Base-by-base conservation (phyloP, 805 yeast genomes). In the Scheffersomyces amazonensis region DNA sequence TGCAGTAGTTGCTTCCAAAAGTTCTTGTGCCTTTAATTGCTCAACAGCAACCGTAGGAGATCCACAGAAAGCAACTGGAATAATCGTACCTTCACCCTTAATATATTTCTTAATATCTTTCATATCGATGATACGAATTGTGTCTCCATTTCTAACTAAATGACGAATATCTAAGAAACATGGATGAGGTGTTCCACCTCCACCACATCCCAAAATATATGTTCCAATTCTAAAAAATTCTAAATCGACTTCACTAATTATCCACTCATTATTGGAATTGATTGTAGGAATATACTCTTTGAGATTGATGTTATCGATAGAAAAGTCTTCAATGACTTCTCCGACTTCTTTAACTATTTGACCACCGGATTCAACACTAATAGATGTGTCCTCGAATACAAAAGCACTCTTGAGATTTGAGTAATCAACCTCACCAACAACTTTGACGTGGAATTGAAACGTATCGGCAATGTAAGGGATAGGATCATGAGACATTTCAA, bases 191-290 rank as follows among this genome's bases (percentile, higher is more conserved):
- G 62, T 62, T 25, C 78, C 78, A 21, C 78, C 78, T 11, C 78
- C 78, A 2, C 78, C 78, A 50, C 73, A 67, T 8, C 78, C 78
- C 3, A 73, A 58, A 37, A 73, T 69, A 45, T 72, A 73, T 17
- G 67, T 52, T n/a, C 78, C 79, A 35, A 69, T 60, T 23, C 64
- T 49, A 10, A 73, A 42, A 40, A 60, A 61, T 25, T 71, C 76
- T 34, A 56, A 43, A 50, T 73, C 78, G 2, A 51, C 52, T 41
- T 61, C 74, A 3, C 66, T 54, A 16, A 71, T 36, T 4, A 57
- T 33, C 76, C 76, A 71, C 52, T 58, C 64, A 21, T 63, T 45
- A 5, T 56, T 42, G 7, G 41, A 27, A 35, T 44, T 53, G 16
- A 47, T 34, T 5, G 31, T 23, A 1, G 76, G 75, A 25, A 25